A percentile compares a stretch with the other conserved stretches of the same genome.
Conservation (phyloP, 2,329 filamentous ascomycete species). For the Claviceps lovelessii region DNA sequence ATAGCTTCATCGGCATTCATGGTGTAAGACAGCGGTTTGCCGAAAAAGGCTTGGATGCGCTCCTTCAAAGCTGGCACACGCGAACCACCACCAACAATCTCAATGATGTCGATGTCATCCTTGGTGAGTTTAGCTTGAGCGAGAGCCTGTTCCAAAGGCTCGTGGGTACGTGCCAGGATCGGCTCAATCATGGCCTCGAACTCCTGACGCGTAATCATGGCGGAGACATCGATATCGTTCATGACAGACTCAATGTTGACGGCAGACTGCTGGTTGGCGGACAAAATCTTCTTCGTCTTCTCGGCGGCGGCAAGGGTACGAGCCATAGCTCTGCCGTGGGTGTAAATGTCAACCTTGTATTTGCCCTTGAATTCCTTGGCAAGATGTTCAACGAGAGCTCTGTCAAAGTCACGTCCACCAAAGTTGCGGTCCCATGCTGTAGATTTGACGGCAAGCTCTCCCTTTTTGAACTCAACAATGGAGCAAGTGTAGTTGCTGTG, state of each 20-base stretch:
- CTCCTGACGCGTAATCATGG: conserved; percentile 85
- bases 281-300: conserved; percentile 97
- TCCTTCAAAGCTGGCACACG: conserved; percentile 91
- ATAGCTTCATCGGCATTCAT: conserved; percentile 97
- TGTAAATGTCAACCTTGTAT: conserved; percentile 90
- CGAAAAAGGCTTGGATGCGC: conserved; percentile 77
- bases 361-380: conserved; percentile 93
- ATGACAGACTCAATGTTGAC: conserved; percentile 97
- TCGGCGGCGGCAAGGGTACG: conserved; percentile 81
- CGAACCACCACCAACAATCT: conserved; percentile 88
- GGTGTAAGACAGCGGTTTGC: conserved; percentile 85
- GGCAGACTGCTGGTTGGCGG: conserved; percentile 82
- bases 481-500: conserved; percentile 93
- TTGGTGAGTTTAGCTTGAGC: conserved; percentile 81
- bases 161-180: conserved; percentile 56
- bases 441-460: conserved; percentile 84
- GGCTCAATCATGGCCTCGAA: conserved; percentile 84
- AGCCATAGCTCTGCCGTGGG: conserved; percentile 76
- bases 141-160: conserved; percentile 77
- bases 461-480: conserved; percentile 93
- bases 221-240: conserved; percentile 86
- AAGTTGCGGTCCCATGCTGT: conserved; percentile 93
- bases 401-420: conserved; percentile 93
- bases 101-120: conserved; percentile 85
- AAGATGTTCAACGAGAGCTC: conserved; percentile 87